Percentiles rank a stretch among this genome's conserved stretches.
phyloP scores from a whole-genome alignment of 2,329 filamentous ascomycete species.

The Coleophoma eucalyptorum region DNA sequence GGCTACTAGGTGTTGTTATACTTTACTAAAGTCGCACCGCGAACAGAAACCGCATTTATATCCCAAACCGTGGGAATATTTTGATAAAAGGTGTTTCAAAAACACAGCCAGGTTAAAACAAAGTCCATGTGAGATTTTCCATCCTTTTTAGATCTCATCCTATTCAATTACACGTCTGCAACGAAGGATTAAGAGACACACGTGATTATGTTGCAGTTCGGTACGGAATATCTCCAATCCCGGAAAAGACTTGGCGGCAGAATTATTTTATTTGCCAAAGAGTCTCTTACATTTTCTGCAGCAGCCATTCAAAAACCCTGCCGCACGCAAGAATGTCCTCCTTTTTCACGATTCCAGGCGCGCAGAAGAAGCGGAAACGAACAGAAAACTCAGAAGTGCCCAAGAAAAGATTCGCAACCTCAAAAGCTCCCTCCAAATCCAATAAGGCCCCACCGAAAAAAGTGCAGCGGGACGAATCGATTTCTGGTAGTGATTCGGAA shows the following conservation, averaged over 20 bases:
- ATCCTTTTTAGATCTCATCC: too few relatives aligned
- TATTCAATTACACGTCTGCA: not conserved
- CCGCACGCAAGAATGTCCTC: constrained; percentile 66
- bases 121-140: too few relatives aligned
- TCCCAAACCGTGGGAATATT: too few relatives aligned
- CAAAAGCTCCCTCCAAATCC: constrained; percentile 15
- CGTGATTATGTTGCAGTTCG: not conserved
- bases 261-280: constrained; percentile 1
- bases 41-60: too few relatives aligned
- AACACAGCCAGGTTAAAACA: too few relatives aligned
- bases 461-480: constrained; percentile 58
- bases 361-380: constrained; percentile 88
- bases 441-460: constrained; percentile 35
- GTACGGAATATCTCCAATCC: not conserved
- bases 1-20: not conserved
- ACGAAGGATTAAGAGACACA: not conserved
- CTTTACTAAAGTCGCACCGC: too few relatives aligned
- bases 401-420: constrained; percentile 54
- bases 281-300: not conserved
- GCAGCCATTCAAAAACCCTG: not conserved
- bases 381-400: constrained; percentile 47
- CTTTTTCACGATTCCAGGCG: constrained; percentile 87
- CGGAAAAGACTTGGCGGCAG: constrained; percentile 1
- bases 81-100: not conserved
- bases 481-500: constrained; percentile 69